phyloP scores from a whole-genome alignment of 1,284 basidiomycete genomes.

The Ceratorhiza oryzae-sativae region DNA sequence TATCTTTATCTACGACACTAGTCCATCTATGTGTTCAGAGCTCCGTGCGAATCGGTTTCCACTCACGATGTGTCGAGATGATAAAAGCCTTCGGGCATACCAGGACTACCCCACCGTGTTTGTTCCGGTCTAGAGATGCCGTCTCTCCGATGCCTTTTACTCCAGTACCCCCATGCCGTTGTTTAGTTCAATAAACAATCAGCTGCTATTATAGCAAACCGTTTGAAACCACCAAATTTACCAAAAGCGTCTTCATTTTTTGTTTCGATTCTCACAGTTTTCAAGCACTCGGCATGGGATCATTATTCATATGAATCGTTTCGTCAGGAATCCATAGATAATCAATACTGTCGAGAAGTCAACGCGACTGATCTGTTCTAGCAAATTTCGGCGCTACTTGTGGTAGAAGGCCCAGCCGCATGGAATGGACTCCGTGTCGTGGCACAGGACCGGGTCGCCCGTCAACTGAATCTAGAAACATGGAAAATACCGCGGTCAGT shows the following conservation, averaged over 20 bases:
- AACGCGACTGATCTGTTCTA: background rate
- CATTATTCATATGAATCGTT: background rate
- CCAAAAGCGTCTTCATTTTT: slow-evolving; percentile 1
- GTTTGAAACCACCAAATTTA: background rate
- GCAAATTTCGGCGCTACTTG: background rate
- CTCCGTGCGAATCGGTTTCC: slow-evolving; percentile 20
- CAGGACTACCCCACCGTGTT: background rate
- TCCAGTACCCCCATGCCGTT: background rate
- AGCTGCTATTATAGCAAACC: background rate
- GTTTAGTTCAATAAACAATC: background rate
- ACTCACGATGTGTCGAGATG: slow-evolving; percentile 18
- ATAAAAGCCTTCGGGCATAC: background rate
- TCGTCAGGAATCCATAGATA: background rate
- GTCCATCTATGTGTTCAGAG: background rate
- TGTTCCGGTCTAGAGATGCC: slow-evolving; percentile 1
- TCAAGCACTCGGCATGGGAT: background rate
- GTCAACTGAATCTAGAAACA: background rate
- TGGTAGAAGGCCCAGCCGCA: background rate
- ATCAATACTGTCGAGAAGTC: background rate
- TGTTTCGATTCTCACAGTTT: background rate
- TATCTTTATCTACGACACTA: background rate
- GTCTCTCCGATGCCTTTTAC: background rate
- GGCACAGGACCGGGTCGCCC: background rate
- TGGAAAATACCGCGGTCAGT: background rate
- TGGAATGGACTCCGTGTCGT: background rate